These are phyloP conservation scores for Choanephora cucurbitarum DNA, from an alignment of 371 early-diverging fungal species.

Conservation along the genomic window DNA sequence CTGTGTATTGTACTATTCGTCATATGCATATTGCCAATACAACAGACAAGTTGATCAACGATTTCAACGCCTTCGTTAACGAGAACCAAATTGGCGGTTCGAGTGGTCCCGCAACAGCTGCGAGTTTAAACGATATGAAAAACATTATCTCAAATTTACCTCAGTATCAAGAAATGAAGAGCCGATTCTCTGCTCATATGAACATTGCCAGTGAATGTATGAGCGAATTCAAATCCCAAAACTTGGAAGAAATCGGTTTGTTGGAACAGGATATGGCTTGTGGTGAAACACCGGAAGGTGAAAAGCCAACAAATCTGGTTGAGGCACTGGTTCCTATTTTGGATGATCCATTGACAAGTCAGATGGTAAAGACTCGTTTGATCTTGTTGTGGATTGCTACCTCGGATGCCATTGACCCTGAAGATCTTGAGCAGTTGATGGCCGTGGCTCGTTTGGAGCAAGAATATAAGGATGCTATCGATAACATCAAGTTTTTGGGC, in stretches of 20 bases:
- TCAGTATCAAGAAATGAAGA: slow-evolving; percentile 91
- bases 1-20: slow-evolving; percentile 79
- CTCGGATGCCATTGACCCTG: slow-evolving; percentile 65
- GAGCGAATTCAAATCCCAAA: slow-evolving; percentile 70
- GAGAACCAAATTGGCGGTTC: slow-evolving; percentile 54
- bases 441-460: slow-evolving; percentile 74
- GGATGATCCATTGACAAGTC: slow-evolving; percentile 70
- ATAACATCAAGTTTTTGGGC: slow-evolving; percentile 73
- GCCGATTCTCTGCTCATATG: slow-evolving; percentile 90
- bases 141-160: slow-evolving; percentile 88
- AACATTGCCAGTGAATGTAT: slow-evolving; percentile 91
- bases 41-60: slow-evolving; percentile 74
- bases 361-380: slow-evolving; percentile 82
- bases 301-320: slow-evolving; percentile 69
- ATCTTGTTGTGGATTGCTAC: slow-evolving; percentile 84
- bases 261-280: slow-evolving; percentile 91
- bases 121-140: slow-evolving; percentile 83
- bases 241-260: slow-evolving; percentile 69
- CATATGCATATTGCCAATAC: slow-evolving; percentile 95
- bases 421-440: slow-evolving; percentile 68
- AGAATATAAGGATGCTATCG: slow-evolving; percentile 77
- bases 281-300: slow-evolving; percentile 86
- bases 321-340: slow-evolving; percentile 83
- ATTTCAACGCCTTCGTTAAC: slow-evolving; percentile 77
- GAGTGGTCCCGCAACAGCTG: slow-evolving; percentile 60